Evolutionary conservation across 2,329 filamentous ascomycete species (phyloP), one percentile per base, ranked within the genome.

Genomic region (Colletotrichum sansevieriae): DNA sequence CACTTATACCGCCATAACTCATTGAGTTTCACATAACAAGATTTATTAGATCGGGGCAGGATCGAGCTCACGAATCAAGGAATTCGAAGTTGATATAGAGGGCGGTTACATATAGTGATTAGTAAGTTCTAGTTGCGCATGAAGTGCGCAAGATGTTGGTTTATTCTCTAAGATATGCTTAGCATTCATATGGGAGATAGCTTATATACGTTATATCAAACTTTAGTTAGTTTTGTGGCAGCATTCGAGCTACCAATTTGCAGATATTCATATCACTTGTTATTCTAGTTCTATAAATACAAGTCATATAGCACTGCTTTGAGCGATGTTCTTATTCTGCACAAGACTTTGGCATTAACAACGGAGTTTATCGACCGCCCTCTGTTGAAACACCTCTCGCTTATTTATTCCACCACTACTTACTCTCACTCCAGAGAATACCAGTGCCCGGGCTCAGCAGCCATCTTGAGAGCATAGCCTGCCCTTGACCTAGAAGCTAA

Each of bases 341-440:
- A 44, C 41, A 44, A 44, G 41, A 44, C 10, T 44, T 44, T 44
- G 1, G 41, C 18, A 44, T n/a, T 1, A 11, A 44, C 1, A 44
- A 44, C 41, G 11, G 41, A 44, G 41, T 44, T 11, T 15, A 44
- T 44, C 15, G 41, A 44, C 41, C 41, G 18, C 4, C 41, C 41
- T 44, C 41, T 44, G 1, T 44, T 44, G 41, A n/a, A 44, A 44
- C 18, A 3, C 41, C 41, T 44, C 41, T 44, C 41, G 41, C 41
- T 44, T 44, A 44, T n/a, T n/a, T 44, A 8, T n/a, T n/a, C 41
- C 41, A 44, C 41, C 7, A 44, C 15, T 44, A n/a, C 41, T 44
- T 44, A 18, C 41, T 44, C 41, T 44, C 41, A 44, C 41, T 44
- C 41, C 41, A 44, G 41, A 44, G 41, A 44, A 9, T 44, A 44